A percentile compares a stretch with the other conserved stretches of the same genome.
Evolutionary conservation across 2,329 filamentous ascomycete species (phyloP).

Genomic region (Sarocladiaceae sp.): DNA sequence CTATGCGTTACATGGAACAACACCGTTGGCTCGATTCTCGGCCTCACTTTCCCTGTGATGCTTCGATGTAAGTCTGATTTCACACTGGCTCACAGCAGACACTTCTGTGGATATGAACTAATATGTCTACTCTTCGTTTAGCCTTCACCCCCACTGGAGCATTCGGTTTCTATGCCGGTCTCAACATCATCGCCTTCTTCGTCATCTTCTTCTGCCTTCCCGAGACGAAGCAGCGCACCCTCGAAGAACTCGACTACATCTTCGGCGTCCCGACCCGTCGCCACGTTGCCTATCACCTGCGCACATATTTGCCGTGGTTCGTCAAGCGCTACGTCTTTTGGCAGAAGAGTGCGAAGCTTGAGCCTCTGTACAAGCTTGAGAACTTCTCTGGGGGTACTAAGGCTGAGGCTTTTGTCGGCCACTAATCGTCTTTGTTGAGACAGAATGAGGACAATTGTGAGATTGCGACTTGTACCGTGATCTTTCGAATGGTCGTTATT

Average conservation of each 20-base stretch:
- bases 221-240: slow-evolving; percentile 44
- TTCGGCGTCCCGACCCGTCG: slow-evolving; percentile 29
- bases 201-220: slow-evolving; percentile 61
- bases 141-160: slow-evolving; percentile 29
- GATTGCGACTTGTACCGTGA: background rate
- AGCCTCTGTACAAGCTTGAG: slow-evolving; percentile 27
- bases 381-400: slow-evolving; percentile 8
- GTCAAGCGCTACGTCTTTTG: slow-evolving; percentile 25
- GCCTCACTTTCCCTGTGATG: slow-evolving; percentile 41
- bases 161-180: slow-evolving; percentile 56
- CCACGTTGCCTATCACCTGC: slow-evolving; percentile 29
- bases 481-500: no score
- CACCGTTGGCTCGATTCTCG: slow-evolving; percentile 20
- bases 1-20: slow-evolving; percentile 27
- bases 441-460: background rate
- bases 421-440: background rate
- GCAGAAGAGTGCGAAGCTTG: slow-evolving; percentile 17
- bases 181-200: slow-evolving; percentile 56
- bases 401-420: background rate
- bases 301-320: slow-evolving; percentile 28
- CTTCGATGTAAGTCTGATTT: slow-evolving; percentile 17
- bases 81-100: background rate
- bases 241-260: slow-evolving; percentile 36
- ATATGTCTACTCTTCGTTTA: background rate
- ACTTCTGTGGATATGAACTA: no score